A percentile compares a stretch with the other conserved stretches of the same genome.
phyloP scores from a whole-genome alignment of 169 alveolate species.

The Besnoitia besnoiti region DNA sequence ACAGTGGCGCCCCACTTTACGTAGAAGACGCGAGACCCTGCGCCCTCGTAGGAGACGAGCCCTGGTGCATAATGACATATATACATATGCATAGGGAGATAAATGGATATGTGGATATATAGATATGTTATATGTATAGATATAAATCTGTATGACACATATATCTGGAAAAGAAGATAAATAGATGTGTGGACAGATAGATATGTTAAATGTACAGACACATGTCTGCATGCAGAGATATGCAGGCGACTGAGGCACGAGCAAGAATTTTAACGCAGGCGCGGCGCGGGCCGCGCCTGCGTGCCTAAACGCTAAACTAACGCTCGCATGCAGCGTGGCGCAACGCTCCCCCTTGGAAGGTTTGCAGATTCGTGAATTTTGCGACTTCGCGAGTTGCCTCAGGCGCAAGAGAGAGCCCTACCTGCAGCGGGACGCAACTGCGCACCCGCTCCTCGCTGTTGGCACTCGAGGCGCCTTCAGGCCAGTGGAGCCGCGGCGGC shows the following conservation, averaged over 20 bases:
- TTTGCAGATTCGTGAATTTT: background rate
- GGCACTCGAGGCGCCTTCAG: constrained; percentile 56
- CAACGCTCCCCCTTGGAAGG: background rate
- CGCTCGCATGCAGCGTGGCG: no score
- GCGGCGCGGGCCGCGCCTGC: no score
- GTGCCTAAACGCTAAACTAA: background rate
- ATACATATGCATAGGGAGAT: background rate
- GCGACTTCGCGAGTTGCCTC: background rate
- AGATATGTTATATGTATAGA: background rate
- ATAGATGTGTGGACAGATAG: background rate
- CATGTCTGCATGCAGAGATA: background rate
- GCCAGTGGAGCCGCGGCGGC: constrained; percentile 60
- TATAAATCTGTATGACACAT: background rate
- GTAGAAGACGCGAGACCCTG: no score
- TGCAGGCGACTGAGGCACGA: no score
- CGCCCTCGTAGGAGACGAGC: no score
- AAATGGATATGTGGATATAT: background rate
- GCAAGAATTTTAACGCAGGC: no score
- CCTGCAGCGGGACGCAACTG: constrained; percentile 61
- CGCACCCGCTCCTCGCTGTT: constrained; percentile 54
- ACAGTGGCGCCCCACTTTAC: no score
- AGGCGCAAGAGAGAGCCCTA: background rate
- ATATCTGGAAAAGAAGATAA: background rate
- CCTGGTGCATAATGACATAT: background rate
- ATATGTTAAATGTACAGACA: background rate